Evolutionary conservation across 139 green algal genomes (phyloP), one percentile per base, ranked within the genome.

Genomic region (Ettlia oleoabundans): DNA sequence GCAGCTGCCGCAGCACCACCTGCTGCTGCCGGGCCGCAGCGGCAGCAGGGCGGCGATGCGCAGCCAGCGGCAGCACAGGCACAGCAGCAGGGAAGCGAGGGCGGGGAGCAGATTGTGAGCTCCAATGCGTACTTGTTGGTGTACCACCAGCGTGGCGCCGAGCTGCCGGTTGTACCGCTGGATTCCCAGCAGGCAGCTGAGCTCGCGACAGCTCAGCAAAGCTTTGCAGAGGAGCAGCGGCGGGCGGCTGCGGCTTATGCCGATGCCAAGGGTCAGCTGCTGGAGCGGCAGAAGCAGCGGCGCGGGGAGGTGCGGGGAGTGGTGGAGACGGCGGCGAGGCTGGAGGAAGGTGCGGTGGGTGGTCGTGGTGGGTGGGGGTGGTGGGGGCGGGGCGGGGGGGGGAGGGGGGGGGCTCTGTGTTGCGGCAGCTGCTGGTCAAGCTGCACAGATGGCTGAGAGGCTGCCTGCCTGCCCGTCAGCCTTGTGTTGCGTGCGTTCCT

Each of bases 41-140:
- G 18, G 55, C 55, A 65, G 37, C 8, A 43, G 28, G 67, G 4
- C 67, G 52, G 15, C 63, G 32, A 61, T 40, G 63, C 6, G 51
- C 72, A 53, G 52, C 7, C 68, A 42, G 61, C 41, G 40, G 37
- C 32, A n/a, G 10, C 0, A 42, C 47, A 18, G 52, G 1, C n/a
- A 32, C 35, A 38, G 63, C 52, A 41, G 77, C 19, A 40, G 76
- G 35, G 43, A 33, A 26, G 4, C 42, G 33, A 66, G 70, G 78
- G 41, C 53, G 62, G 75, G 66, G 77, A 78, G 19, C 68, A 88
- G 42, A 84, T 88, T 55, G 64, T 80, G 43, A 83, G 70, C 71
- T 72, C 42, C 84, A 95, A 95, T 83, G 93, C 93, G 22, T 96
- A 96, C 91, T 90, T 96, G 77, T 85, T 96, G 69, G 83, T 96